Percentiles rank a stretch among this genome's conserved stretches.
Conservation (phyloP, 2,329 filamentous ascomycete genomes). For the Huntiella savannae region DNA sequence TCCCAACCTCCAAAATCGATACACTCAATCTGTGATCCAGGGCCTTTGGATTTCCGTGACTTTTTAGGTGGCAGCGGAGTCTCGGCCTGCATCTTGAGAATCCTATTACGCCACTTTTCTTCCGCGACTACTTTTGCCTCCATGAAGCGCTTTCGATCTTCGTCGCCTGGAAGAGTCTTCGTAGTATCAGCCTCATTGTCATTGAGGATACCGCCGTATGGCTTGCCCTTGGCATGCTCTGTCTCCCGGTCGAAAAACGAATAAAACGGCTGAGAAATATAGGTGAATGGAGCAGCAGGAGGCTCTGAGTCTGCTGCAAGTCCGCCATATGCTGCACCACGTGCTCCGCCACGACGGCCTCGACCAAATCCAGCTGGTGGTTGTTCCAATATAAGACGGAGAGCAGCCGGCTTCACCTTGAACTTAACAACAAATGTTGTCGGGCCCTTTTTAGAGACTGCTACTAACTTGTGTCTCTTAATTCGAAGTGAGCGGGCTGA, state of each 20-base stretch:
- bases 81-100: constrained; percentile 40
- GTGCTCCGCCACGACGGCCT: constrained; percentile 5
- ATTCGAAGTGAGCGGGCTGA: constrained; percentile 7
- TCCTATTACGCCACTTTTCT: constrained; percentile 65
- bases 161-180: constrained; percentile 61
- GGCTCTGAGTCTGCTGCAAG: constrained; percentile 6
- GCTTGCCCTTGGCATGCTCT: constrained; percentile 79
- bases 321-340: constrained; percentile 1
- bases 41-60: constrained; percentile 58
- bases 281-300: constrained; percentile 37
- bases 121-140: constrained; percentile 79
- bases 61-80: constrained; percentile 43
- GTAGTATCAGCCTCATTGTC: constrained; percentile 83
- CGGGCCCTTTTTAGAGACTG: constrained; percentile 16
- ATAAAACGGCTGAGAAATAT: constrained; percentile 60
- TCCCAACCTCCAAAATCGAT: constrained; percentile 96
- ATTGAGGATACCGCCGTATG: constrained; percentile 81
- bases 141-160: constrained; percentile 74
- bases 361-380: constrained; percentile 2
- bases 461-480: constrained; percentile 5
- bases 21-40: constrained; percentile 92
- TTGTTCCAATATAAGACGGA: constrained; percentile 35
- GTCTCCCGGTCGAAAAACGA: constrained; percentile 77
- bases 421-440: constrained; percentile 37
- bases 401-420: constrained; percentile 34